Percentiles rank a stretch among this genome's conserved stretches.
phyloP scores from a whole-genome alignment of 108 stramenopile genomes.

The Aurantiochytrium sp. region DNA sequence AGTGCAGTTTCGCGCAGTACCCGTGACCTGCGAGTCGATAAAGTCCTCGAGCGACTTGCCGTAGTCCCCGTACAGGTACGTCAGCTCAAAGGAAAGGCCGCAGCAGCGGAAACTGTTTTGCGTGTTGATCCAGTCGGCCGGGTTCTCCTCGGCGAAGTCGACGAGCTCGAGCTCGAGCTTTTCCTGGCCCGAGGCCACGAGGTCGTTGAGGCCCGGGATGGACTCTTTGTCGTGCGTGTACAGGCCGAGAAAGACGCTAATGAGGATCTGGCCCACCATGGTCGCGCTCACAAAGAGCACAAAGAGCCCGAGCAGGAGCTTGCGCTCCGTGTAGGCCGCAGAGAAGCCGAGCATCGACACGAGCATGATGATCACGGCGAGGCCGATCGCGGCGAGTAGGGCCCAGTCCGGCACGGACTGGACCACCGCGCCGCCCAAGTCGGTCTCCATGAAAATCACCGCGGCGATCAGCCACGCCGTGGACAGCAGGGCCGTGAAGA shows the following conservation, averaged over 20 bases:
- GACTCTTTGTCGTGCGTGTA: background rate
- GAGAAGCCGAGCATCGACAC: background rate
- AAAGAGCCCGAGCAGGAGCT: background rate
- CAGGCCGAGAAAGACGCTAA: background rate
- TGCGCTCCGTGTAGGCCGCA: background rate
- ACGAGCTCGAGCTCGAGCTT: background rate
- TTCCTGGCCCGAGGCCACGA: background rate
- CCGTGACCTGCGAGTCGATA: background rate
- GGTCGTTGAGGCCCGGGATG: background rate
- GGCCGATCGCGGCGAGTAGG: background rate
- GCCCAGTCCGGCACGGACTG: background rate
- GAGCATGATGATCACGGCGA: background rate
- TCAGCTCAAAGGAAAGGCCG: background rate
- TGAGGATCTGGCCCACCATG: background rate
- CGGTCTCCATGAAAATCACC: background rate
- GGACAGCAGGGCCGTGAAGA: background rate
- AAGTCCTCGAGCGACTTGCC: background rate
- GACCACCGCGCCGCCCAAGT: background rate
- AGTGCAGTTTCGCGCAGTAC: background rate
- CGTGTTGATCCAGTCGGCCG: background rate
- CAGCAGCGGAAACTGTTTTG: background rate
- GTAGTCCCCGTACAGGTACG: background rate
- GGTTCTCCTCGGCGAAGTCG: background rate
- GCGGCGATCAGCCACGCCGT: background rate
- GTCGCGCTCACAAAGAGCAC: background rate